Conservation (phyloP, 306 rosid genomes). For the Castanospermum australe region DNA sequence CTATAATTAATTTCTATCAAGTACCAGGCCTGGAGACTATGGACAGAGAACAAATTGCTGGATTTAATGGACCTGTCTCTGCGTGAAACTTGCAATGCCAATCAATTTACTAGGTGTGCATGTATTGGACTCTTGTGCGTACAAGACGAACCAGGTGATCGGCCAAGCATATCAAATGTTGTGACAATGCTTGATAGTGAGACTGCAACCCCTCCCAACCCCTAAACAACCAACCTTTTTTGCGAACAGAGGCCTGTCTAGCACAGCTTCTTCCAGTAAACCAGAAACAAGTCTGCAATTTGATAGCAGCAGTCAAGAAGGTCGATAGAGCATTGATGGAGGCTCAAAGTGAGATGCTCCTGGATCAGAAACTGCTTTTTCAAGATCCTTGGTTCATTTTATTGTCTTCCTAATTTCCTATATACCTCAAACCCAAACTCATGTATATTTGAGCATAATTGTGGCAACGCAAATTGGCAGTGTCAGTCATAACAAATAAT, state of each 20-base stretch:
- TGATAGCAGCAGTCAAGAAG: not conserved
- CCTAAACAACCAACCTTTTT: not conserved
- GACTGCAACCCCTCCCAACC: conserved; percentile 7
- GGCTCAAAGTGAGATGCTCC: too few relatives aligned
- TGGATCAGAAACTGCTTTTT: too few relatives aligned
- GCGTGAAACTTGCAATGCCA: conserved; percentile 17
- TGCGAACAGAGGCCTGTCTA: not conserved
- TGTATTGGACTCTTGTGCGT: conserved; percentile 33
- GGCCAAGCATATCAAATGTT: conserved; percentile 26
- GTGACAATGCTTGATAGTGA: conserved; percentile 33
- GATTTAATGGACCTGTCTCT: conserved; percentile 32
- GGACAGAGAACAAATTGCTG: conserved; percentile 31
- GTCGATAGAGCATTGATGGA: not conserved
- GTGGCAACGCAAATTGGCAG: too few relatives aligned
- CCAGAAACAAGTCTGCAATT: not conserved
- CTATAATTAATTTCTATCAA: not conserved
- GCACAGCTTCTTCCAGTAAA: conserved; percentile 21
- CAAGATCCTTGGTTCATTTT: too few relatives aligned
- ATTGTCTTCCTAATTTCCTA: not conserved
- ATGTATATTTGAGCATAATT: not conserved
- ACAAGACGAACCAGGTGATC: conserved; percentile 38
- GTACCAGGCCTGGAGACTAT: conserved; percentile 37
- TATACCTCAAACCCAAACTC: not conserved
- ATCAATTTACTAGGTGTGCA: conserved; percentile 24
- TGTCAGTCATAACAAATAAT: too few relatives aligned